These are phyloP conservation scores for Collybia sordida DNA, from an alignment of 768 basidiomycete genomes.

Conservation along the genomic window DNA sequence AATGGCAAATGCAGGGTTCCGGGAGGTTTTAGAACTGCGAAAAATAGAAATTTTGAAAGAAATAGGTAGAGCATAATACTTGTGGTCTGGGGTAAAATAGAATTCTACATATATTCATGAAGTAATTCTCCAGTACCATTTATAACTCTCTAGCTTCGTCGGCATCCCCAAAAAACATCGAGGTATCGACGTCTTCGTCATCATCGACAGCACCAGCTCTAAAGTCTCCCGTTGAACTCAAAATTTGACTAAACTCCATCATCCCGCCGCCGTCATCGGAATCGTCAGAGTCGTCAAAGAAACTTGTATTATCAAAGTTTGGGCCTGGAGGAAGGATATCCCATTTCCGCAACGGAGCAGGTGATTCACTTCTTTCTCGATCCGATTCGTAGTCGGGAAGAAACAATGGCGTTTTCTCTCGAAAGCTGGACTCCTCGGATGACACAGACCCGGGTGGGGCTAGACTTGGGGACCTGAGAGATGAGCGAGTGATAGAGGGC, in stretches of 20 bases:
- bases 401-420: constrained; percentile 68
- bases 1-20: constrained; percentile 78
- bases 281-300: constrained; percentile 29
- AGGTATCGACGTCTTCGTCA: constrained; percentile 75
- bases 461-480: constrained; percentile 29
- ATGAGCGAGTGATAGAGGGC: constrained; percentile 17
- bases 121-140: constrained; percentile 13
- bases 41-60: constrained; percentile 74
- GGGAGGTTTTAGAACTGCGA: constrained; percentile 57
- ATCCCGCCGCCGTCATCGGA: constrained; percentile 51
- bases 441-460: constrained; percentile 28
- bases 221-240: constrained; percentile 57
- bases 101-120: constrained; percentile 9
- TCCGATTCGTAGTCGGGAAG: constrained; percentile 54
- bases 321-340: constrained; percentile 22
- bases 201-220: constrained; percentile 64
- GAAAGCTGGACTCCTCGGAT: constrained; percentile 13
- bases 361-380: constrained; percentile 36
- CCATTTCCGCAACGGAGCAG: constrained; percentile 26
- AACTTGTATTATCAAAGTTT: constrained; percentile 20
- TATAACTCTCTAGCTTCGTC: constrained; percentile 69
- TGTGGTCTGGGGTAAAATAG: neutral
- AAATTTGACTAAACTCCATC: constrained; percentile 74
- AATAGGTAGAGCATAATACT: constrained; percentile 65
- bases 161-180: constrained; percentile 78